Conservation (phyloP, 768 basidiomycete species). For the Phylloporus sp. region DNA sequence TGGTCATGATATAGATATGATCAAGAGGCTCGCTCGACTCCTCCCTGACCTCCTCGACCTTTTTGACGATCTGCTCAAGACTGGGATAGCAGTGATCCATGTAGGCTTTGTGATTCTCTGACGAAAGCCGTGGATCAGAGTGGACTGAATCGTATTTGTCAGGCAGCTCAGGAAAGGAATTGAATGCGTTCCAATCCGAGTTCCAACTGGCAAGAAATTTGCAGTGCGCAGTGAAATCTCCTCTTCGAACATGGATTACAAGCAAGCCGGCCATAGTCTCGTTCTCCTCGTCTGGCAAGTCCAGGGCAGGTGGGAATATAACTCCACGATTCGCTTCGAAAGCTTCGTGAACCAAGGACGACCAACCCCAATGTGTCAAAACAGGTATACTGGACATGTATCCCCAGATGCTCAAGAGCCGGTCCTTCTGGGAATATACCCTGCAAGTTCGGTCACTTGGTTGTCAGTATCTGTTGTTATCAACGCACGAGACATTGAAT, state of each 20-base stretch:
- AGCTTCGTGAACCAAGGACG: slow-evolving; percentile 28
- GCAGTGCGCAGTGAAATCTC: slow-evolving; percentile 45
- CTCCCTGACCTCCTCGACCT: slow-evolving; percentile 31
- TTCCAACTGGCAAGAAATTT: slow-evolving; percentile 29
- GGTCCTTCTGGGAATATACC: slow-evolving; percentile 25
- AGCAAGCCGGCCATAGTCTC: slow-evolving; percentile 33
- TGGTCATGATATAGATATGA: slow-evolving; percentile 45
- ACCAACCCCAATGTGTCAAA: slow-evolving; percentile 34
- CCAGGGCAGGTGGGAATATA: slow-evolving; percentile 17
- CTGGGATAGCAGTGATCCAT: slow-evolving; percentile 40
- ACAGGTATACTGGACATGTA: slow-evolving; percentile 30
- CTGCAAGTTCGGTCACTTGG: slow-evolving; percentile 15
- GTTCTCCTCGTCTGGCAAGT: slow-evolving; percentile 2
- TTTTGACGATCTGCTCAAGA: slow-evolving; percentile 36
- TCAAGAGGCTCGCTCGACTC: slow-evolving; percentile 25
- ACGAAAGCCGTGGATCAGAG: slow-evolving; percentile 21
- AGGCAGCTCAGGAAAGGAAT: slow-evolving; percentile 34
- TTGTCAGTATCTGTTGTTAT: neutral
- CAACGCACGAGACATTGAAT: slow-evolving; percentile 15
- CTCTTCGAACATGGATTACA: slow-evolving; percentile 46
- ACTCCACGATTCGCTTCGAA: slow-evolving; percentile 16
- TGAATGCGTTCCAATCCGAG: slow-evolving; percentile 40
- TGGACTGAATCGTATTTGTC: slow-evolving; percentile 34
- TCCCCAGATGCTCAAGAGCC: slow-evolving; percentile 33
- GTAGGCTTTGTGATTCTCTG: slow-evolving; percentile 26